phyloP scores from a whole-genome alignment of 23 red algal species.

The Gracilariopsis chorda region DNA sequence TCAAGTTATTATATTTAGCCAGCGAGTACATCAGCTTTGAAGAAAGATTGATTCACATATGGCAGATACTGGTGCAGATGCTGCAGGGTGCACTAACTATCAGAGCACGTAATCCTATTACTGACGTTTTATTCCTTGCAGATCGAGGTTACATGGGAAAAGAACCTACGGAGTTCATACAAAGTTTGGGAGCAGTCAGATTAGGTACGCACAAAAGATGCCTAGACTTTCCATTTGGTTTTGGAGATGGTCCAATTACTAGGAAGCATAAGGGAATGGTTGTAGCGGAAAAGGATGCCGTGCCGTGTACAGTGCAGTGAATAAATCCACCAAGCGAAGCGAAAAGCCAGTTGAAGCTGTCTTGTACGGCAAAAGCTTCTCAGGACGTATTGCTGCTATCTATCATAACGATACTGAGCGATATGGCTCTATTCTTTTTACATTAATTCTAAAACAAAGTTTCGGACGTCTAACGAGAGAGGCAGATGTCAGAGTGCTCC shows the following conservation, averaged over 20 bases:
- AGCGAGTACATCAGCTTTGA: no score
- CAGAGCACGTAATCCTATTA: no score
- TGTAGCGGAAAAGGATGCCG: constrained; percentile 2
- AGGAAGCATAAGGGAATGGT: constrained; percentile 16
- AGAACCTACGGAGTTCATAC: no score
- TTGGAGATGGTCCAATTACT: neutral
- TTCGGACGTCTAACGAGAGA: neutral
- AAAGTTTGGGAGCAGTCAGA: no score
- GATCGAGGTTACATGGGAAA: no score
- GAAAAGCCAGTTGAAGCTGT: neutral
- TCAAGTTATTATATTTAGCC: no score
- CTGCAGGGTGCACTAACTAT: no score
- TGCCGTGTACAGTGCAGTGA: constrained; percentile 7
- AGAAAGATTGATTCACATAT: no score
- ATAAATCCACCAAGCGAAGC: neutral
- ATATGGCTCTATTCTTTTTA: neutral
- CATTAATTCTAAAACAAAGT: neutral
- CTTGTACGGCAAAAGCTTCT: neutral
- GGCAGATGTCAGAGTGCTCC: neutral
- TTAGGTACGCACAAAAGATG: no score
- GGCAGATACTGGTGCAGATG: no score
- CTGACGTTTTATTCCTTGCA: no score
- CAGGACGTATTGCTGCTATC: neutral
- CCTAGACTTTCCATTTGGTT: no score
- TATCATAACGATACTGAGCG: neutral